Percentiles rank a stretch among this genome's conserved stretches.
Evolutionary conservation across 2,329 filamentous ascomycete species (phyloP).

Genomic region (Pyrenophora seminiperda): DNA sequence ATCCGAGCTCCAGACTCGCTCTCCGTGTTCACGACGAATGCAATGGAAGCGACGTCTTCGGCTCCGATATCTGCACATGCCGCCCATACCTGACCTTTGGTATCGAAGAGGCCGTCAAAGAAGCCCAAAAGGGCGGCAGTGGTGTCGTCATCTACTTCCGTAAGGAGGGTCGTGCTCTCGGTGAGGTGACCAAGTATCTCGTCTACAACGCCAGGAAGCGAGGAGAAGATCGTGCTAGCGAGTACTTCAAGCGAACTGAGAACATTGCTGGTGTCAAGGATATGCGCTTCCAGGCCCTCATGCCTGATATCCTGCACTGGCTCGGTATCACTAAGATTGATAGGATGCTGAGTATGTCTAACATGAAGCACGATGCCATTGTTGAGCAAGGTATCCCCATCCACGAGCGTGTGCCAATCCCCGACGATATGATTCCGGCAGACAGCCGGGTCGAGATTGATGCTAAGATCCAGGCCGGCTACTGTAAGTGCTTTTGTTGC

Average conservation of each 20-base stretch:
- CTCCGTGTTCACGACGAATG: conserved; percentile 87
- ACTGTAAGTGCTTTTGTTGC: conserved; percentile 60
- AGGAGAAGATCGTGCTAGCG: conserved; percentile 76
- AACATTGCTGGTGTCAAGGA: conserved; percentile 95
- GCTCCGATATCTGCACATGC: conserved; percentile 97
- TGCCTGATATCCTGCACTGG: conserved; percentile 98
- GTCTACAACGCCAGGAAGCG: conserved; percentile 82
- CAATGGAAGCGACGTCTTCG: conserved; percentile 97
- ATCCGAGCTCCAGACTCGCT: conserved; percentile 79
- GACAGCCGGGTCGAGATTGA: conserved; percentile 98
- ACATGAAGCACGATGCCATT: conserved; percentile 93
- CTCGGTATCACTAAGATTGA: conserved; percentile 98
- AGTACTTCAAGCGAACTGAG: conserved; percentile 97
- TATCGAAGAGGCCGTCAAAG: conserved; percentile 95
- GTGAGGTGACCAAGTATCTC: conserved; percentile 88
- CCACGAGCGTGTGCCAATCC: conserved; percentile 86
- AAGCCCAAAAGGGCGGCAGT: conserved; percentile 90
- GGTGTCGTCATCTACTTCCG: conserved; percentile 98
- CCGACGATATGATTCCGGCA: conserved; percentile 89
- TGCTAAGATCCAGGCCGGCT: conserved; percentile 92
- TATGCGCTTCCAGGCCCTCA: conserved; percentile 97
- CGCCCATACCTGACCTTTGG: conserved; percentile 95
- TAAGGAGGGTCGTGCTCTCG: conserved; percentile 92
- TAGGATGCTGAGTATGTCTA: conserved; percentile 97
- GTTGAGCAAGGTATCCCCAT: conserved; percentile 87